Conservation (phyloP, 176 grass and related monocot genomes). For the Elymus sibiricus region DNA sequence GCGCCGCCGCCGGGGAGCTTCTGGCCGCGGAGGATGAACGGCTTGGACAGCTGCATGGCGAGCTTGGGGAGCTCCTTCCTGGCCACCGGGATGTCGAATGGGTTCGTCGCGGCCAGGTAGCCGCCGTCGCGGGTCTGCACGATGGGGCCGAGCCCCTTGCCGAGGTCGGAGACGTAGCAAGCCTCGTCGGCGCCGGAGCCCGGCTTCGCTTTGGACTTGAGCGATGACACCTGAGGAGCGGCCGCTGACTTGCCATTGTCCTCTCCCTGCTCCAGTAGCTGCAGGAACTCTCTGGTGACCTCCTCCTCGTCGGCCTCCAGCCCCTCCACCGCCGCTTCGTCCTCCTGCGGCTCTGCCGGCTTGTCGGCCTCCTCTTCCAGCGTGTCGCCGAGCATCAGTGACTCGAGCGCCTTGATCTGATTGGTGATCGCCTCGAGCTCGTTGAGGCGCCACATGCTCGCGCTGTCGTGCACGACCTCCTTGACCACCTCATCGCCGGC, state of each 20-base stretch:
- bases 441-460: constrained; percentile 51
- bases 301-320: constrained; percentile 80
- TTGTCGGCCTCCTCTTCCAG: constrained; percentile 14
- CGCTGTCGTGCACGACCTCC: constrained; percentile 78
- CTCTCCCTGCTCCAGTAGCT: constrained; percentile 54
- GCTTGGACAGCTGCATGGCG: constrained; percentile 87
- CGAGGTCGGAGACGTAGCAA: constrained; percentile 74
- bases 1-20: constrained; percentile 46
- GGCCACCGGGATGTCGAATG: constrained; percentile 60
- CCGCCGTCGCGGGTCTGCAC: constrained; percentile 88
- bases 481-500: constrained; percentile 79
- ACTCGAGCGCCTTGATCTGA: constrained; percentile 88
- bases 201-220: constrained; percentile 16
- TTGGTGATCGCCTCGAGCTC: constrained; percentile 92
- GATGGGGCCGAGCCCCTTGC: constrained; percentile 70
- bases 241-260: neutral
- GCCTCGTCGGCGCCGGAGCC: constrained; percentile 12
- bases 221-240: constrained; percentile 27
- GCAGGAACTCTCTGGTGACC: constrained; percentile 77
- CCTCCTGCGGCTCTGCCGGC: constrained; percentile 18
- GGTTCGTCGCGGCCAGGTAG: constrained; percentile 73
- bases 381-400: constrained; percentile 56
- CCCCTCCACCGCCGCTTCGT: constrained; percentile 6
- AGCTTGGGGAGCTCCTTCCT: constrained; percentile 76
- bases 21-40: constrained; percentile 59